These are phyloP conservation scores for Boletus rufocinnamomeus DNA, from an alignment of 768 basidiomycete species.

Conservation along the genomic window DNA sequence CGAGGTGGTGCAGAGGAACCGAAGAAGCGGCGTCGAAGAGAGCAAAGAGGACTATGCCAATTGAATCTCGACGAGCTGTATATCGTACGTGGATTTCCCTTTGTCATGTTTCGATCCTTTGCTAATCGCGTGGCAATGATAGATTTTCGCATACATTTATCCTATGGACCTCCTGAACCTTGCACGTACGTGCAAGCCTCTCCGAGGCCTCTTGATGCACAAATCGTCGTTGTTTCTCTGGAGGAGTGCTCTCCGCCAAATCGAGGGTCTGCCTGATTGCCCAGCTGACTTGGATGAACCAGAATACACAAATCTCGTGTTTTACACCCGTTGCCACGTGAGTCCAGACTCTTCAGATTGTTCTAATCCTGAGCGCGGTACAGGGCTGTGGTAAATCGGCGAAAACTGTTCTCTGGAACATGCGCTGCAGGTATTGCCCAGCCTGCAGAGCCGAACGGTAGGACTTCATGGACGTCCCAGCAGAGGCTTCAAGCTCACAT, in stretches of 20 bases:
- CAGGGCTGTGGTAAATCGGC: conserved; percentile 17
- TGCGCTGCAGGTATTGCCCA: conserved; percentile 23
- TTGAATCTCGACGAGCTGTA: conserved; percentile 27
- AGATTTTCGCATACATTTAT: conserved; percentile 45
- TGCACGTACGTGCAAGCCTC: conserved; percentile 42
- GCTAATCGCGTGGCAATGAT: background rate
- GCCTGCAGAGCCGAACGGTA: conserved; percentile 16
- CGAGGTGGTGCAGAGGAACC: background rate
- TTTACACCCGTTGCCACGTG: conserved; percentile 29
- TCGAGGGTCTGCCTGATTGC: conserved; percentile 43
- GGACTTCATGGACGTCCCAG: background rate
- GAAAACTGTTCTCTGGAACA: conserved; percentile 15
- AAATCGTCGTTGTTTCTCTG: conserved; percentile 32
- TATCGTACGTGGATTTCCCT: conserved; percentile 14
- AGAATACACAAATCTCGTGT: conserved; percentile 47
- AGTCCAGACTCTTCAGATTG: background rate
- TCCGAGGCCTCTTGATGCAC: conserved; percentile 42
- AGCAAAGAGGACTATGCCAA: conserved; percentile 9
- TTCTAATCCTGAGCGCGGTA: background rate
- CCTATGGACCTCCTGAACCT: conserved; percentile 38
- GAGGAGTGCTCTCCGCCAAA: conserved; percentile 31
- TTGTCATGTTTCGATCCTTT: background rate
- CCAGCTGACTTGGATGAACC: conserved; percentile 48
- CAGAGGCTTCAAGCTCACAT: background rate
- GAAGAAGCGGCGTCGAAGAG: conserved; percentile 13